Base-by-base conservation (phyloP, 2,329 filamentous ascomycete species). In the Ophiostoma tasmaniense region DNA sequence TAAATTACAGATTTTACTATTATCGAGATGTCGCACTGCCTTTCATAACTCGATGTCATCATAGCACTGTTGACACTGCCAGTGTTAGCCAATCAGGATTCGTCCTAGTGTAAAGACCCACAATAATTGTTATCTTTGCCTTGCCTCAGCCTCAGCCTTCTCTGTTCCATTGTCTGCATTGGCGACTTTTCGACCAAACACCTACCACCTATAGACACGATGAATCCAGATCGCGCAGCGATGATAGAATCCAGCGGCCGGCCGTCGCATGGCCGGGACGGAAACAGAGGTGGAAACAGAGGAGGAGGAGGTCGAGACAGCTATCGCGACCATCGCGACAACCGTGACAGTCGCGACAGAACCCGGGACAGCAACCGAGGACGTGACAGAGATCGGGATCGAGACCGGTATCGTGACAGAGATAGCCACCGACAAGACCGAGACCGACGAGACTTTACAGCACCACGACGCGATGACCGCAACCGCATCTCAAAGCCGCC, bases 181-280 rank as follows among this genome's bases (percentile, higher is more conserved):
- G 52, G 42, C 52, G 1, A 22, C 61, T 30, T 33, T 28, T 28
- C 33, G 10, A 39, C 14, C 2, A 39, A 28, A 52, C 13, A 61
- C 17, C 25, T 17, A 30, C 13, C 11, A 22, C 42, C 2, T 45
- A 35, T 30, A 28, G 33, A 59, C 62, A 70, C 62, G 25, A 87
- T 87, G 85, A 82, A 87, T 75, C 83, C 85, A 14, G 82, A 77
- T 62, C 79, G 85, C 67, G 81, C 79, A 72, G 84, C 84, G 61
- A 84, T 87, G 84, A 82, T 87, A 61, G 75, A 79, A 68, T 81
- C 81, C 64, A 76, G 78, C 72, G 42, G 66, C 37, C 45, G 68
- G 50, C 79, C 79, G 72, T 82, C 84, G 30, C 76, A 77, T n/a
- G n/a, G 28, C 25, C 55, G 59, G 17, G 59, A 62, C 20, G 33